Evolutionary conservation across 1,284 basidiomycete genomes (phyloP), one percentile per base, ranked within the genome.

Genomic region (Tetrapyrgos nigripes): DNA sequence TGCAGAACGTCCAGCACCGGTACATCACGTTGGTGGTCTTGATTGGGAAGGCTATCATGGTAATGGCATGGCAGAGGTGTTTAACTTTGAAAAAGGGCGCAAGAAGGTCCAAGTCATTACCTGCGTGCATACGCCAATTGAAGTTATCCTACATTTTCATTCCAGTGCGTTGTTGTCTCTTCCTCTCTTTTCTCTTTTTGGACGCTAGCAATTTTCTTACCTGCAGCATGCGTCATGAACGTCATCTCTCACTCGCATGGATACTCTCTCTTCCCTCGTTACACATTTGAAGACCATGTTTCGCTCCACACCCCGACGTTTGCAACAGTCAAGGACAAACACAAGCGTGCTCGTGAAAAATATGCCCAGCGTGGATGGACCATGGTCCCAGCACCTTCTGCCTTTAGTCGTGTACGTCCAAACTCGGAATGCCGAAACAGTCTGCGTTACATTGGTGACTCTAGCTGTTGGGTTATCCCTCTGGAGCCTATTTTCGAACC

Each of bases 301-400:
- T 48, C 54, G 4, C 4, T 49, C 1, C 29, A 21, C 6, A 29
- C 21, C 24, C 19, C n/a, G 4, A 19, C 19, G 2, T 29, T 19
- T 17, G 31, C 53, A 13, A 21, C n/a, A 10, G 37, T 27, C 23
- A 13, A 26, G 11, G 28, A 46, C 53, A 27, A 28, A 27, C 46
- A 29, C 19, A 48, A 48, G 0, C 46, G 46, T 2, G 68, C 62
- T 8, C 54, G 67, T 10, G 53, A 31, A 2, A 73, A 73, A 61
- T 73, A 72, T 58, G 28, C 40, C 24, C n/a, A 47, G 14, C 67
- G 71, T 35, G 71, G 69, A 14, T 73, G 60, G 61, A 46, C 28
- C 10, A 58, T 67, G 6, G 26, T 8, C 4, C 19, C 17, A 4
- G 13, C 23, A n/a, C 46, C 51, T 29, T 46, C 50, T 27, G 28